Conservation (phyloP, 1,284 basidiomycete species). For the Schizopora paradoxa region DNA sequence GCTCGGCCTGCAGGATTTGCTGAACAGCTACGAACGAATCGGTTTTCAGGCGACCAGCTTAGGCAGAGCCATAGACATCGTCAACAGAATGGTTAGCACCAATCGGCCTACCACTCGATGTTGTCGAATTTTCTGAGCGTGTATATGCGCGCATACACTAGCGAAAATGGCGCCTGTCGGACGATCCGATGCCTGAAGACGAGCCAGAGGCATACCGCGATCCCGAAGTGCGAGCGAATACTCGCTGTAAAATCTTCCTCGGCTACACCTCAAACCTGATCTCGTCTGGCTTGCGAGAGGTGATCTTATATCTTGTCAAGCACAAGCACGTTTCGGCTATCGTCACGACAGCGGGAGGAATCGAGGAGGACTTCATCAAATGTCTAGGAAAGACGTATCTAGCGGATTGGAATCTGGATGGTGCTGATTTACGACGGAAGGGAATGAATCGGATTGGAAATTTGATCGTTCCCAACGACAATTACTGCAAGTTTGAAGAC, state of each 20-base stretch:
- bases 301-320: constrained; percentile 91
- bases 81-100: constrained; percentile 77
- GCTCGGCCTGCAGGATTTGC: constrained; percentile 65
- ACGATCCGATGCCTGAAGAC: constrained; percentile 66
- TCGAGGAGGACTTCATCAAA: constrained; percentile 99
- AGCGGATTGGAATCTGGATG: constrained; percentile 90
- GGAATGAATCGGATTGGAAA: constrained; percentile 99
- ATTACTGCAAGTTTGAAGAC: constrained; percentile 99
- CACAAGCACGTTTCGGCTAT: constrained; percentile 87
- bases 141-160: constrained; percentile 27
- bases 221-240: constrained; percentile 58
- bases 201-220: constrained; percentile 61
- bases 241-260: constrained; percentile 85
- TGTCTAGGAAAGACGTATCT: constrained; percentile 95
- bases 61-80: constrained; percentile 83
- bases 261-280: constrained; percentile 99
- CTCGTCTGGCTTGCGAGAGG: constrained; percentile 93
- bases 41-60: constrained; percentile 96
- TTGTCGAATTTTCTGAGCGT: not conserved
- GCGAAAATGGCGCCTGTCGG: constrained; percentile 80
- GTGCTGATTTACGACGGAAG: constrained; percentile 78
- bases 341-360: constrained; percentile 96
- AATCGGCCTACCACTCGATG: not conserved
- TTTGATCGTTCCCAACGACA: constrained; percentile 95
- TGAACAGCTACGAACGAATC: constrained; percentile 81